phyloP scores from a whole-genome alignment of 2,329 filamentous ascomycete species.

The Helotiales sp. region DNA sequence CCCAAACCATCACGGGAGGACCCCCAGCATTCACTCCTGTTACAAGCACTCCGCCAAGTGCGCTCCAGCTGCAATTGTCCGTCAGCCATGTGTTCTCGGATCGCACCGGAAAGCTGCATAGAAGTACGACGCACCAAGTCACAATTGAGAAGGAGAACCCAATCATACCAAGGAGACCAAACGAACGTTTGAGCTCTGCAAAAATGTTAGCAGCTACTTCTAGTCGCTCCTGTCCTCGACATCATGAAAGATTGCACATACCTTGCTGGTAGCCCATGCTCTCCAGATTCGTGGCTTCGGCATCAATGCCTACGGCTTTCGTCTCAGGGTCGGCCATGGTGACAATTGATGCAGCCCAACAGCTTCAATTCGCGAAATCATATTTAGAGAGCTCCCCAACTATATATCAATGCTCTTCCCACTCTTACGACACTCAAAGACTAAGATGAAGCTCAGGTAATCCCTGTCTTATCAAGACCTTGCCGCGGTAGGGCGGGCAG shows the following conservation, averaged over 20 bases:
- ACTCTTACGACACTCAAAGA: background rate
- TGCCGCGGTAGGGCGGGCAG: background rate
- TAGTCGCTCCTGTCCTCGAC: background rate
- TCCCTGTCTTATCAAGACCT: background rate
- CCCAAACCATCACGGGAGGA: conserved; percentile 59
- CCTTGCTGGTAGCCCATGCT: conserved; percentile 29
- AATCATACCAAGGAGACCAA: conserved; percentile 56
- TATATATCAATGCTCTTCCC: background rate
- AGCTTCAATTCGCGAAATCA: background rate
- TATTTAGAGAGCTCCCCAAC: too few relatives aligned
- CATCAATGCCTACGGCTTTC: conserved; percentile 13
- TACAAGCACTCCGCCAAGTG: conserved; percentile 54
- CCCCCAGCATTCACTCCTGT: conserved; percentile 56
- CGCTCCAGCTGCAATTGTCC: conserved; percentile 48
- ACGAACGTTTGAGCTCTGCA: conserved; percentile 55
- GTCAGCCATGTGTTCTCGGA: conserved; percentile 17
- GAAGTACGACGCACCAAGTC: conserved; percentile 42
- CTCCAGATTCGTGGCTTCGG: conserved; percentile 25
- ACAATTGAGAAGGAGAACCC: conserved; percentile 60
- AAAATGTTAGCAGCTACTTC: conserved; percentile 1
- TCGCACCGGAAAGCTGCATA: background rate
- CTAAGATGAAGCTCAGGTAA: background rate
- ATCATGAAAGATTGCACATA: conserved; percentile 8
- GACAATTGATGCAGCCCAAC: background rate
- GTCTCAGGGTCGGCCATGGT: conserved; percentile 9